Evolutionary conservation across 2,329 filamentous ascomycete genomes (phyloP).

Genomic region (Beauveria brongniartii): DNA sequence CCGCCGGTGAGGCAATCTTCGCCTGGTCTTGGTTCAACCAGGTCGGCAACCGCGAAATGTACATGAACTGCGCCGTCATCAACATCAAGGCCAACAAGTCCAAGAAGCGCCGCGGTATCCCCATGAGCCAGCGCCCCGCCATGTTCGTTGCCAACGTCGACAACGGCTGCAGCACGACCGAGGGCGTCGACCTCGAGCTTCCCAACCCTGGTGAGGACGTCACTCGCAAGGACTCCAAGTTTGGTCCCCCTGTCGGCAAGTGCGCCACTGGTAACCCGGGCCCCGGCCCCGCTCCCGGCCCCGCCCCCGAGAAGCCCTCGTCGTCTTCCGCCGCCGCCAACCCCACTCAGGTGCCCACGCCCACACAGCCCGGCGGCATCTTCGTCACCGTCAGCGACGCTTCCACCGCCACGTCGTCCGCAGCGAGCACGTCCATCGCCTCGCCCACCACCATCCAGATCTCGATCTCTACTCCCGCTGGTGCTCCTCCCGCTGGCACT

Average conservation of each 20-base stretch:
- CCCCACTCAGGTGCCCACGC: neutral
- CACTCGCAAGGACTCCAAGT: conserved; percentile 27
- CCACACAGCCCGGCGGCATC: conserved; percentile 31
- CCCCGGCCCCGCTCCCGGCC: conserved; percentile 8
- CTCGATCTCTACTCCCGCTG: conserved; percentile 6
- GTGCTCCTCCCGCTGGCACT: conserved; percentile 15
- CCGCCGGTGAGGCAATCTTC: conserved; percentile 54
- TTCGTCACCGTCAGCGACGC: conserved; percentile 27
- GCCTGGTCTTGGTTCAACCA: conserved; percentile 75
- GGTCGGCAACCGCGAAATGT: conserved; percentile 31
- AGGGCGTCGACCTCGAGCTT: conserved; percentile 52
- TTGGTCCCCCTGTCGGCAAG: conserved; percentile 7
- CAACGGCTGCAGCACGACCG: conserved; percentile 34
- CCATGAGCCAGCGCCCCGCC: conserved; percentile 50
- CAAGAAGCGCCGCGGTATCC: conserved; percentile 23
- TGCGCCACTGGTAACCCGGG: conserved; percentile 5
- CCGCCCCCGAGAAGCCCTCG: neutral
- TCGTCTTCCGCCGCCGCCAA: neutral
- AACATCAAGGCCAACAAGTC: conserved; percentile 41
- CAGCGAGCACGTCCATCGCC: neutral
- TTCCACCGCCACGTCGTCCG: neutral
- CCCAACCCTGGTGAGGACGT: conserved; percentile 53
- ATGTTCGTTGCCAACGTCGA: conserved; percentile 60
- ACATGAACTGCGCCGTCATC: conserved; percentile 76
- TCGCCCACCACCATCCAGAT: conserved; percentile 6